Percentiles rank a stretch among this genome's conserved stretches.
Evolutionary conservation across 2,329 filamentous ascomycete genomes (phyloP).

Genomic region (Aspergillus sp.): DNA sequence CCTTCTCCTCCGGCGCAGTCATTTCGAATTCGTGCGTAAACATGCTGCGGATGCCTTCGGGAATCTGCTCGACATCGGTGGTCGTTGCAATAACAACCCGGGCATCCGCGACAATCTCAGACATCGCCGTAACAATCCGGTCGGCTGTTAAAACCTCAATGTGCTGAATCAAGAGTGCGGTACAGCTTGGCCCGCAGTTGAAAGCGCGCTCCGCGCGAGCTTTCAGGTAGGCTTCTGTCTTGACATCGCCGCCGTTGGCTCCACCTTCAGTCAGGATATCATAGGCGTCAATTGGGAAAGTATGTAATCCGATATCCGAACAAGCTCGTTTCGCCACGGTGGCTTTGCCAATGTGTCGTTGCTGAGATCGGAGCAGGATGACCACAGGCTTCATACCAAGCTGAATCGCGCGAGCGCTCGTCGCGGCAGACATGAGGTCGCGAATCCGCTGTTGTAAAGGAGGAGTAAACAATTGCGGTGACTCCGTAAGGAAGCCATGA

Average conservation of each 20-base stretch:
- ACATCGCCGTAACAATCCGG: constrained; percentile 76
- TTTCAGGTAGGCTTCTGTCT: constrained; percentile 85
- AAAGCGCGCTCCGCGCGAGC: constrained; percentile 82
- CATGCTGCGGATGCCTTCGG: constrained; percentile 78
- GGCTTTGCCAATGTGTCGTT: constrained; percentile 90
- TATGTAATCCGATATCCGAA: constrained; percentile 82
- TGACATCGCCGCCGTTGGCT: constrained; percentile 80
- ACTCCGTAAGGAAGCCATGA: constrained; percentile 32
- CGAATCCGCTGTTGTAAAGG: constrained; percentile 65
- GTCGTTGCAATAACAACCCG: constrained; percentile 88
- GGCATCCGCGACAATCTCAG: constrained; percentile 71
- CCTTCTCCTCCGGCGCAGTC: constrained; percentile 82
- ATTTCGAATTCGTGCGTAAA: constrained; percentile 97
- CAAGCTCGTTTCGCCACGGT: constrained; percentile 70
- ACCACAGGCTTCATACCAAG: constrained; percentile 82
- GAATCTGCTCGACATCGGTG: constrained; percentile 89
- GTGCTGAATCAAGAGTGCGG: constrained; percentile 78
- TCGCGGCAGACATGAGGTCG: constrained; percentile 80
- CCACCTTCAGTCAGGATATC: constrained; percentile 91
- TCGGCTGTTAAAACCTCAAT: constrained; percentile 88
- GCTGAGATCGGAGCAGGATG: constrained; percentile 81
- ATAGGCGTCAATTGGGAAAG: constrained; percentile 81
- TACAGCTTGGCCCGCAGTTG: constrained; percentile 76
- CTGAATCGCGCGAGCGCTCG: constrained; percentile 77
- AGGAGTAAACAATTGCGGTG: constrained; percentile 44